Base-by-base conservation (phyloP, 2,329 filamentous ascomycete genomes). In the Claviceps fusiformis region DNA sequence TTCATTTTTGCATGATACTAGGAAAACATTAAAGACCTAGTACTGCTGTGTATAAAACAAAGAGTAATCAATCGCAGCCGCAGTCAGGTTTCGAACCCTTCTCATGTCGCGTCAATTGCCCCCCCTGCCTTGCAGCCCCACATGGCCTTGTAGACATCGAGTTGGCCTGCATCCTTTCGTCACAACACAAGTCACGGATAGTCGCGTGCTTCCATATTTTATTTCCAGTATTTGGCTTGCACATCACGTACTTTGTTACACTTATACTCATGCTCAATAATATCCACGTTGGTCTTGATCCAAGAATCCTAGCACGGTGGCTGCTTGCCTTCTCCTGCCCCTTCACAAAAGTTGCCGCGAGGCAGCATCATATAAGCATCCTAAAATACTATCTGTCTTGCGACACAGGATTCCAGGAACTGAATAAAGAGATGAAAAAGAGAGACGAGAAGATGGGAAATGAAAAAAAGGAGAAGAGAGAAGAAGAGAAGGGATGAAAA, bases 321-420 rank as follows among this genome's bases (percentile, higher is more conserved):
- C 46, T 39, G 52, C 50, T 29, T 35, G 8, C 24, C 11, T 35
- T 13, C 46, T 17, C 54, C 53, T 52, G 54, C 55, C 50, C 55
- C 62, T 57, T 59, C 65, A 69, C 67, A 71, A 71, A 71, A 71
- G 65, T 65, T 72, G 70, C 73, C 73, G 73, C 61, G 73, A 74
- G 74, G 73, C 72, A 75, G 66, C 70, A 68, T 70, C 73, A 70
- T 73, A 71, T 65, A 65, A 64, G 45, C 37, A 54, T 54, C 35
- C 46, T 9, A 13, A 29, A 39, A 46, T 24, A 39, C 17, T 10
- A n/a, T 47, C 53, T n/a, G 33, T 50, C 37, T 35, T 33, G 15
- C 7, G 41, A 52, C 35, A 24, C 29, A 45, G 2, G 33, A 44
- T 24, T 24, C 48, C 5, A 43, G 11, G 47, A 50, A 43, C 17